Conservation (phyloP, 2,329 filamentous ascomycete species). For the Fusarium sacchari region DNA sequence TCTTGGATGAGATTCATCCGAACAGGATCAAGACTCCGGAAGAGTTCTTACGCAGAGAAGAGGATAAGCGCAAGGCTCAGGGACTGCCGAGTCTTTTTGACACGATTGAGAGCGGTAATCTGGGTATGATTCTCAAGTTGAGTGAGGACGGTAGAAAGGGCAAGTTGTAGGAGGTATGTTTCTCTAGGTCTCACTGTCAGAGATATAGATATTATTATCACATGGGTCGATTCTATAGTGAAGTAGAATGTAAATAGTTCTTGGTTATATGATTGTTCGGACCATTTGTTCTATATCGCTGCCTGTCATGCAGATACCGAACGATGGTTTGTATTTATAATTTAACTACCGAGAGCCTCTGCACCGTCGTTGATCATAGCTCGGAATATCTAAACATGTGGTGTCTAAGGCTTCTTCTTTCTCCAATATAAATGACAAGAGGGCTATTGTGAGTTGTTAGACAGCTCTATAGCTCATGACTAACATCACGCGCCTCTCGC, state of each 20-base stretch:
- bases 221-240: rapidly evolving
- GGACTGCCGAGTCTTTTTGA: background rate
- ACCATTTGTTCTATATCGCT: rapidly evolving
- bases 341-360: no score
- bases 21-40: conserved; percentile 5
- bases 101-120: rapidly evolving
- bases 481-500: no score
- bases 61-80: background rate
- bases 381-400: no score
- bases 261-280: rapidly evolving
- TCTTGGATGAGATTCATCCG: conserved; percentile 25
- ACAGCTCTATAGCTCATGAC: no score
- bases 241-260: rapidly evolving
- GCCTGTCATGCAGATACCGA: rapidly evolving
- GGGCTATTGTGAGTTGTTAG: no score
- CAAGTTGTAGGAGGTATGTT: rapidly evolving
- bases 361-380: no score
- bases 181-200: rapidly evolving
- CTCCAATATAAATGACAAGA: no score
- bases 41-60: conserved; percentile 4
- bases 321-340: no score
- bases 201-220: rapidly evolving
- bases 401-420: no score
- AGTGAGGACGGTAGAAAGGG: background rate
- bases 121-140: background rate